A percentile compares a stretch with the other conserved stretches of the same genome.
phyloP scores from a whole-genome alignment of 2,329 filamentous ascomycete genomes.

The Diaporthe eres region DNA sequence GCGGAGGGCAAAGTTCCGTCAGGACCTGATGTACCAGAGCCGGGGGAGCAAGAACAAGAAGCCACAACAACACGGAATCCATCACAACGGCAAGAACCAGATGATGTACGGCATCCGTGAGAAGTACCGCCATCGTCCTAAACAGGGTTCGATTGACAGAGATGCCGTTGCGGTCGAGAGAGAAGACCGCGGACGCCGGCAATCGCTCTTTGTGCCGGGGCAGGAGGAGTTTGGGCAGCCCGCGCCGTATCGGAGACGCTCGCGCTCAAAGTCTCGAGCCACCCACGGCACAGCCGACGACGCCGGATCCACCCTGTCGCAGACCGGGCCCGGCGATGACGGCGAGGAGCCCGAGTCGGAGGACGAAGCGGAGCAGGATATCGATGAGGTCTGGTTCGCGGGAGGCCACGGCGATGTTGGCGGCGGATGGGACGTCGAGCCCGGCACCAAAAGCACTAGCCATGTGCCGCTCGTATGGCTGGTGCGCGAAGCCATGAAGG shows the following conservation, averaged over 20 bases:
- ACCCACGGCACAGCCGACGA: slow-evolving; percentile 48
- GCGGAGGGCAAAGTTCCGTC: slow-evolving; percentile 78
- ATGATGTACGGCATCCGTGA: slow-evolving; percentile 50
- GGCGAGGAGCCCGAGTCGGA: slow-evolving; percentile 59
- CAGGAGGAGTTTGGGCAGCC: slow-evolving; percentile 46
- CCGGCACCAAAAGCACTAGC: slow-evolving; percentile 72
- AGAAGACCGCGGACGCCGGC: slow-evolving; percentile 39
- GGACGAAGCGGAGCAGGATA: slow-evolving; percentile 73
- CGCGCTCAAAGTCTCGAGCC: slow-evolving; percentile 46
- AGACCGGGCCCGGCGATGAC: slow-evolving; percentile 45
- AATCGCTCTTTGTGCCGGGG: slow-evolving; percentile 19
- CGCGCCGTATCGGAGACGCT: slow-evolving; percentile 59
- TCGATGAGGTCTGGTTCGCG: slow-evolving; percentile 85
- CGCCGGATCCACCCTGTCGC: slow-evolving; percentile 51
- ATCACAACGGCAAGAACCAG: slow-evolving; percentile 23
- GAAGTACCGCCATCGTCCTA: slow-evolving; percentile 52
- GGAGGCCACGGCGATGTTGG: slow-evolving; percentile 86
- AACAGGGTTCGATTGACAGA: background rate
- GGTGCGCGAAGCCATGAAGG: slow-evolving; percentile 70
- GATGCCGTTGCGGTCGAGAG: background rate
- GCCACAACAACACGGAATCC: slow-evolving; percentile 36
- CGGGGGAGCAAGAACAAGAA: slow-evolving; percentile 43
- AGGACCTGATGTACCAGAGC: slow-evolving; percentile 75
- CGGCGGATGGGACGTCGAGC: slow-evolving; percentile 77
- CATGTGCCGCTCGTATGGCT: slow-evolving; percentile 78